phyloP scores from a whole-genome alignment of 1,284 basidiomycete species.

The Hemileia vastatrix region DNA sequence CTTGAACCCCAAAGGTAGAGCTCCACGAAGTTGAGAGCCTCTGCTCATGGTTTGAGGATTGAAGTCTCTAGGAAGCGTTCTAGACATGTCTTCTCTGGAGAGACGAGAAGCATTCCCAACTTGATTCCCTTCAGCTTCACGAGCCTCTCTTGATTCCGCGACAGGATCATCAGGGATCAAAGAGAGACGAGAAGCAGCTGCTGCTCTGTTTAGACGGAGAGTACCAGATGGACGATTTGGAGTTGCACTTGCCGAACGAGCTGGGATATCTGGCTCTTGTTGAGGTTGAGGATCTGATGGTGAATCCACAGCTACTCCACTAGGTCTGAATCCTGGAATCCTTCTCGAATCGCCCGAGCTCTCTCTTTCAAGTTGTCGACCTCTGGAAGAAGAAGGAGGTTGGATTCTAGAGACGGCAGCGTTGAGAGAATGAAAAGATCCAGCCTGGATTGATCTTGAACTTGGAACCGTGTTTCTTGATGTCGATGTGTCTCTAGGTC shows the following conservation, averaged over 20 bases:
- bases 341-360: neutral
- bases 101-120: slow-evolving; percentile 19
- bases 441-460: neutral
- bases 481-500: neutral
- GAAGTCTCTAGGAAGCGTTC: slow-evolving; percentile 22
- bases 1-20: slow-evolving; percentile 23
- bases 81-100: slow-evolving; percentile 23
- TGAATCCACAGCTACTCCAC: neutral
- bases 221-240: neutral
- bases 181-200: neutral
- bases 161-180: neutral
- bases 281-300: neutral
- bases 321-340: neutral
- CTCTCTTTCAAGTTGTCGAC: no score
- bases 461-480: neutral
- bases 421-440: neutral
- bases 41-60: slow-evolving; percentile 27
- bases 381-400: neutral
- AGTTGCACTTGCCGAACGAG: neutral
- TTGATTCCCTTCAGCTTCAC: neutral
- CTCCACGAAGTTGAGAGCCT: neutral
- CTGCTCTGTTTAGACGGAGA: neutral
- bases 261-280: neutral
- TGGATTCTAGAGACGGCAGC: neutral
- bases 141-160: neutral